phyloP scores from a whole-genome alignment of 2,329 filamentous ascomycete genomes.

The Phaeophleospora eucalypticola region DNA sequence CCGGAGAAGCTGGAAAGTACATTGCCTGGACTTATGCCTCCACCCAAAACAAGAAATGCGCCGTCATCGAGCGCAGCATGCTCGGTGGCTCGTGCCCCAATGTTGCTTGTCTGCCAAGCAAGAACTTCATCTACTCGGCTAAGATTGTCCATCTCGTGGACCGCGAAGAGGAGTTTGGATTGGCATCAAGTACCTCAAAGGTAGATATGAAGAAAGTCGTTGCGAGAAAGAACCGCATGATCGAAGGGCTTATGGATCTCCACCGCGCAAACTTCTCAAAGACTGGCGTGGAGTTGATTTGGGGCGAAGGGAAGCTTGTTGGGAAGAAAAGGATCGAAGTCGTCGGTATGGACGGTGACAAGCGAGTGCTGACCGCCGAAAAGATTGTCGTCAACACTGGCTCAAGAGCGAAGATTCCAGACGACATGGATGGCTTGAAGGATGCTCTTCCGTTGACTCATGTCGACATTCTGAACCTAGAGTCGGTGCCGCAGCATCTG shows the following conservation, averaged over 20 bases:
- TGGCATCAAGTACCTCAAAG: background rate
- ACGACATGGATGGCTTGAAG: slow-evolving; percentile 4
- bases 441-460: slow-evolving; percentile 8
- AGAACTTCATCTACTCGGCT: slow-evolving; percentile 10
- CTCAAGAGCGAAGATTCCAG: slow-evolving; percentile 1
- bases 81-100: slow-evolving; percentile 9
- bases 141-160: slow-evolving; percentile 2
- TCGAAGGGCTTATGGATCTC: slow-evolving; percentile 1
- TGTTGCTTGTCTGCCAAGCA: slow-evolving; percentile 10
- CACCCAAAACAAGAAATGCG: slow-evolving; percentile 7
- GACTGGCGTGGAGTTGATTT: slow-evolving; percentile 4
- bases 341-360: background rate
- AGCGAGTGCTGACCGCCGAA: slow-evolving; percentile 2
- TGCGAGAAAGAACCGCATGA: slow-evolving; percentile 5
- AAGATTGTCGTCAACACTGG: slow-evolving; percentile 7
- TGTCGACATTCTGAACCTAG: slow-evolving; percentile 4
- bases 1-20: slow-evolving; percentile 6
- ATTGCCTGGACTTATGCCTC: slow-evolving; percentile 6
- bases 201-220: slow-evolving; percentile 1
- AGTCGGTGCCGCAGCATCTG: slow-evolving; percentile 6
- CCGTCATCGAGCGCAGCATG: slow-evolving; percentile 6
- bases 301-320: slow-evolving; percentile 5
- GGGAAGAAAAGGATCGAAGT: slow-evolving; percentile 5
- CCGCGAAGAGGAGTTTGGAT: background rate
- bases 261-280: background rate